Conservation (phyloP, 441 rosid species). For the Jatropha podagrica region DNA sequence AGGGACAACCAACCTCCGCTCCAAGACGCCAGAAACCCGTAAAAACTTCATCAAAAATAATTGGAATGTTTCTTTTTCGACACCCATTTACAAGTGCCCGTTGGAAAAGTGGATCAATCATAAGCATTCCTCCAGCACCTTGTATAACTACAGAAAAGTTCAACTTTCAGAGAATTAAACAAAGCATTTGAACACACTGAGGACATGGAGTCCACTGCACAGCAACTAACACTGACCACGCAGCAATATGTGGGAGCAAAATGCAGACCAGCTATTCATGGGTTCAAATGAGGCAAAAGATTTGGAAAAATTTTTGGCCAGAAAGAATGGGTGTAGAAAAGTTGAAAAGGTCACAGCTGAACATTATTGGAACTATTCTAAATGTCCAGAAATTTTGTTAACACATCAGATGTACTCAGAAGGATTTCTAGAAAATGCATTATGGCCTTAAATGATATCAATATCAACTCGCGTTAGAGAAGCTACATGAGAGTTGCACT, state of each 20-base stretch:
- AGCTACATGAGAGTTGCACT: background rate
- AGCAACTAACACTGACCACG: background rate
- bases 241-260: background rate
- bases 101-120: conserved; percentile 97
- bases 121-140: conserved; percentile 95
- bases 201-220: background rate
- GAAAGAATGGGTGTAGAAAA: background rate
- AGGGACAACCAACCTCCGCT: conserved; percentile 56
- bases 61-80: conserved; percentile 64
- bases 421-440: background rate
- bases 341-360: background rate
- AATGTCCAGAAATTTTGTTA: background rate
- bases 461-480: background rate
- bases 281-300: background rate
- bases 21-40: conserved; percentile 99
- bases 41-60: conserved; percentile 93
- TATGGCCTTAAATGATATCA: background rate
- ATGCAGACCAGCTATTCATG: background rate
- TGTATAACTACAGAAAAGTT: conserved; percentile 59
- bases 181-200: background rate
- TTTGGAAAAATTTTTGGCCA: background rate
- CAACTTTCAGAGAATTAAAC: conserved; percentile 11
- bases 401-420: background rate
- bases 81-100: conserved; percentile 80
- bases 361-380: background rate